Conservation (phyloP, 495 filamentous ascomycete genomes). For the Tuber melanosporum region DNA sequence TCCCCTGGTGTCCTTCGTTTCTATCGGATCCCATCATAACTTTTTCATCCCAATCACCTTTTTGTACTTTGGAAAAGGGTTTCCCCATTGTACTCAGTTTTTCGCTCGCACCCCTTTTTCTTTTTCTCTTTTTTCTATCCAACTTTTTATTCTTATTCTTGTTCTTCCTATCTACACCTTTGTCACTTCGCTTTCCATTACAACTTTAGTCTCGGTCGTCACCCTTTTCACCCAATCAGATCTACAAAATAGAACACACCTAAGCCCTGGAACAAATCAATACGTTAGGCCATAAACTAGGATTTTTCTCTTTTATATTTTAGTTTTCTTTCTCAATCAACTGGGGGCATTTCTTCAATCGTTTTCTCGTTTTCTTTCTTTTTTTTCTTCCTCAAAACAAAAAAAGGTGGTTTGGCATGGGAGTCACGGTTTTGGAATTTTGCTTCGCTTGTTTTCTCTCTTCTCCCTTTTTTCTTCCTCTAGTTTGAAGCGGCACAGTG, state of each 20-base stretch:
- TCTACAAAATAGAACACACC: not conserved
- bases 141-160: not conserved
- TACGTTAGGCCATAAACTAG: not conserved
- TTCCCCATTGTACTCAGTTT: not conserved
- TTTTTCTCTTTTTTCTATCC: not conserved
- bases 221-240: not conserved
- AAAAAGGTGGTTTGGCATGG: slow-evolving; percentile 2
- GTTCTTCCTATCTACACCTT: not conserved
- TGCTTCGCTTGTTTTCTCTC: not conserved
- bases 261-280: not conserved
- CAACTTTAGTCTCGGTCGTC: not conserved
- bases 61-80: not conserved
- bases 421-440: slow-evolving; percentile 6
- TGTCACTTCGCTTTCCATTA: not conserved
- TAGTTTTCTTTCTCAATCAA: not conserved
- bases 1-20: not conserved
- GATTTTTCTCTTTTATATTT: not conserved
- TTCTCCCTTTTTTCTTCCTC: not conserved
- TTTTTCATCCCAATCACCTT: not conserved
- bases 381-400: not conserved
- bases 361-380: not conserved
- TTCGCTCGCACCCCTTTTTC: not conserved
- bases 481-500: not conserved
- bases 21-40: not conserved
- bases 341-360: not conserved